Evolutionary conservation across 805 yeast species (phyloP).

Genomic region (Saccharomycopsis selenospora): DNA sequence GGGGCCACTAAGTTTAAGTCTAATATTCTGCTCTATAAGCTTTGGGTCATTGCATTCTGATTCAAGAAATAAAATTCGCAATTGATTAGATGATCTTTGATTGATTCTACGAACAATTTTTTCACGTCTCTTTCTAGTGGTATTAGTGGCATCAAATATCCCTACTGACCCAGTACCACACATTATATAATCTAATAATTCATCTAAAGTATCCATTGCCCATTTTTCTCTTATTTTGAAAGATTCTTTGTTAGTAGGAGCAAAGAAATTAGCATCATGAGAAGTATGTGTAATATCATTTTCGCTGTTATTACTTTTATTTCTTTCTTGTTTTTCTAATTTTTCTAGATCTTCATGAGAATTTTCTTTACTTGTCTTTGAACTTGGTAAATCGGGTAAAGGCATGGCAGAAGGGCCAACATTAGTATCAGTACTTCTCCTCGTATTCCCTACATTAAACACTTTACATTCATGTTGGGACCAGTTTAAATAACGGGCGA

Average conservation of each 20-base stretch:
- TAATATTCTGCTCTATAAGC: slow-evolving; percentile 75
- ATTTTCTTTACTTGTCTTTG: slow-evolving; percentile 4
- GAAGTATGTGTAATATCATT: slow-evolving; percentile 22
- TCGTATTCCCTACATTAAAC: slow-evolving; percentile 63
- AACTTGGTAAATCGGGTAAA: not conserved
- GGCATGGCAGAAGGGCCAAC: not conserved
- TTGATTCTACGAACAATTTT: slow-evolving; percentile 38
- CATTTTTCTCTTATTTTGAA: slow-evolving; percentile 37
- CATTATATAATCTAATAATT: slow-evolving; percentile 29
- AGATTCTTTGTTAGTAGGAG: slow-evolving; percentile 30
- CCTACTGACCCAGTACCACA: slow-evolving; percentile 37
- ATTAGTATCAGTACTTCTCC: slow-evolving; percentile 32
- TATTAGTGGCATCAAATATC: slow-evolving; percentile 47
- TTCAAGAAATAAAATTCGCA: slow-evolving; percentile 80
- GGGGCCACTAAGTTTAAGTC: slow-evolving; percentile 85
- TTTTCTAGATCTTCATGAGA: not conserved
- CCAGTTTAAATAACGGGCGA: slow-evolving; percentile 58
- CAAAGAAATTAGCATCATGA: slow-evolving; percentile 36
- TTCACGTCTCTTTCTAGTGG: slow-evolving; percentile 42
- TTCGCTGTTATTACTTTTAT: slow-evolving; percentile 8
- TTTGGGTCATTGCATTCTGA: slow-evolving; percentile 77
- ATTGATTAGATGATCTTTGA: slow-evolving; percentile 43
- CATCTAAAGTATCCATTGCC: slow-evolving; percentile 40
- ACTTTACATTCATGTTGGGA: slow-evolving; percentile 55
- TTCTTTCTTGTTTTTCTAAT: too few species aligned